phyloP scores from a whole-genome alignment of 1,284 basidiomycete species.

The Ganoderma sinense region DNA sequence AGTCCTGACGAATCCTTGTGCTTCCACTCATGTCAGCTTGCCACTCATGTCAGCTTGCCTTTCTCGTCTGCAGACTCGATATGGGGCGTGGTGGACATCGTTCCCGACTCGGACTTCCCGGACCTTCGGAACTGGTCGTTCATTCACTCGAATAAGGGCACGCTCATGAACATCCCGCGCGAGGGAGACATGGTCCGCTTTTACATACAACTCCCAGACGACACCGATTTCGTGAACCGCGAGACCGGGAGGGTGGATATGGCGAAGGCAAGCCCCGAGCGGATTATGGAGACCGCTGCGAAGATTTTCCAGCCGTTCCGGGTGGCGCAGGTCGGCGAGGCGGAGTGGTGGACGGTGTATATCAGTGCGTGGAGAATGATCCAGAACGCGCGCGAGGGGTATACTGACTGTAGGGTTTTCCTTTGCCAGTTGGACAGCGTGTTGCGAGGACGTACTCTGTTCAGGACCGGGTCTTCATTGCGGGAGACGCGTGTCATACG shows the following conservation, averaged over 20 bases:
- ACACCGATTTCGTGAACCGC: conserved; percentile 55
- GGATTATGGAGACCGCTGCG: conserved; percentile 71
- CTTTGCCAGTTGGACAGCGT: conserved; percentile 70
- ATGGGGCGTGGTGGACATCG: conserved; percentile 82
- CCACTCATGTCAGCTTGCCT: no score
- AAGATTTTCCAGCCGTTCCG: conserved; percentile 75
- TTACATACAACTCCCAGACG: conserved; percentile 80
- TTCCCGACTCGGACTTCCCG: conserved; percentile 80
- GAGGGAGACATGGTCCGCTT: conserved; percentile 76
- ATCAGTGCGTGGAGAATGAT: conserved; percentile 47
- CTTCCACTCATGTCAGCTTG: neutral
- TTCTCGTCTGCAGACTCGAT: conserved; percentile 56
- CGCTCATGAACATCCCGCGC: conserved; percentile 79
- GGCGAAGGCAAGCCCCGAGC: conserved; percentile 61
- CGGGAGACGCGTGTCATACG: conserved; percentile 85
- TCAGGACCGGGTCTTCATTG: conserved; percentile 80
- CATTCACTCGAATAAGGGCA: conserved; percentile 63
- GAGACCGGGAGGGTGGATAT: conserved; percentile 68
- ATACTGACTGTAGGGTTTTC: neutral
- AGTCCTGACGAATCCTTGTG: neutral
- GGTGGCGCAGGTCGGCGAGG: conserved; percentile 57
- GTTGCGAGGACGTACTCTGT: conserved; percentile 75
- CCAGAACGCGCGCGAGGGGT: no score
- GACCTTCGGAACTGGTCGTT: conserved; percentile 79
- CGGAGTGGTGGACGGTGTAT: conserved; percentile 88